Base-by-base conservation (phyloP, 176 grass and related monocot species). In the Tillandsia leiboldiana region DNA sequence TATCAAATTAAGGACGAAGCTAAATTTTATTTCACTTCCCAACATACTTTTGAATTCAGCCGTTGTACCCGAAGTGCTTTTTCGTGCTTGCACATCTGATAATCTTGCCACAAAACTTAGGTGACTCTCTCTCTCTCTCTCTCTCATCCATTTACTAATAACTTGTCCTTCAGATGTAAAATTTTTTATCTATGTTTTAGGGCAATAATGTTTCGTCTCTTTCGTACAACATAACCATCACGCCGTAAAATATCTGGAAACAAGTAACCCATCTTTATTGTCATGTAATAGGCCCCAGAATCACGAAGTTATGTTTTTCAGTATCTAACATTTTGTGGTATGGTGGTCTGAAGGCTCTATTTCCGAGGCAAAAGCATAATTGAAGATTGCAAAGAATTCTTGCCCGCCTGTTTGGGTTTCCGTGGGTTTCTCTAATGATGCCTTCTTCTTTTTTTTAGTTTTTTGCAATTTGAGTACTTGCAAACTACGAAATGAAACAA, bases 1-100 rank as follows among this genome's bases (percentile, higher is more conserved):
- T n/a, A 87, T 97, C 66, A 69, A 77, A 28, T 47, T 85, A 71
- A 97, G 79, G 63, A 92, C 78, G 59, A 92, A 80, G 69, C 87
- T 97, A 66, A 77, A 97, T 8, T 92, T 77, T 77, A 97, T 97
- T 75, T 90, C 86, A 74, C 79, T 97, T 28, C 94, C 89, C 13
- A 97, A 97, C 72, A 97, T 92, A 79, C 84, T 97, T 68, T 85
- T 97, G 71, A 83, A 84, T 81, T 85, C 86, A 71, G 63, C 80
- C 0, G 42, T 85, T 79, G 72, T 97, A 63, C 94, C 94, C 24
- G 94, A 92, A 85, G 71, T 97, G 71, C 94, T 97, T 69, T 97
- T 97, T 70, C 53, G 29, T 14, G 23, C 77, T 51, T 97, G 89
- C 52, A 92, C 86, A 52, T 66, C 75, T 72, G 68, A 77, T 48